Percentiles rank a stretch among this genome's conserved stretches.
phyloP scores from a whole-genome alignment of 139 green algal species.

The Raphidocelis subcapitata region DNA sequence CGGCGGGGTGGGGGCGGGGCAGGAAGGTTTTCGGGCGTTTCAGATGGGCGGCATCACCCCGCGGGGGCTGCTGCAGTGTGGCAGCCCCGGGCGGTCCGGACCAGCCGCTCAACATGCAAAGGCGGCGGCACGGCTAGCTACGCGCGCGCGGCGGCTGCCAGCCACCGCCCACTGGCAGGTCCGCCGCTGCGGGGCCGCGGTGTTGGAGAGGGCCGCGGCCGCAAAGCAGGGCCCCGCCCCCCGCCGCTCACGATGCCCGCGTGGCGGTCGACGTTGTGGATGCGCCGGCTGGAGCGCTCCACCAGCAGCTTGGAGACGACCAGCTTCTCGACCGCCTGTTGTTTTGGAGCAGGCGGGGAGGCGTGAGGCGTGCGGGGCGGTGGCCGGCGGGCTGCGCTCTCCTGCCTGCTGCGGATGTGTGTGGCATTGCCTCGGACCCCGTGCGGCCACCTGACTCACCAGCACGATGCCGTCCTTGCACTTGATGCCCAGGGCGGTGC shows the following conservation, averaged over 20 bases:
- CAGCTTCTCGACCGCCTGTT: constrained; percentile 93
- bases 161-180: too few species aligned
- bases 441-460: too few species aligned
- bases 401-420: too few species aligned
- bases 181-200: too few species aligned
- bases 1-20: neutral
- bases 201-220: too few species aligned
- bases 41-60: neutral
- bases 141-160: too few species aligned
- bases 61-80: too few species aligned
- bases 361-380: too few species aligned
- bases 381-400: neutral
- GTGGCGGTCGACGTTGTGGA: constrained; percentile 86
- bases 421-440: too few species aligned
- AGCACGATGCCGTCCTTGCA: constrained; percentile 98
- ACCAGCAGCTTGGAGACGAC: constrained; percentile 96
- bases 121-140: neutral
- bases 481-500: constrained; percentile 88
- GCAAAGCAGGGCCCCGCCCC: too few species aligned
- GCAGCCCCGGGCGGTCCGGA: too few species aligned
- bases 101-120: too few species aligned
- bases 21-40: neutral
- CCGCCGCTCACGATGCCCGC: constrained; percentile 76
- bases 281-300: constrained; percentile 82
- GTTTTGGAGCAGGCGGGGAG: neutral